Evolutionary conservation across 306 rosid genomes (phyloP).

Genomic region (Trichosanthes truncata): DNA sequence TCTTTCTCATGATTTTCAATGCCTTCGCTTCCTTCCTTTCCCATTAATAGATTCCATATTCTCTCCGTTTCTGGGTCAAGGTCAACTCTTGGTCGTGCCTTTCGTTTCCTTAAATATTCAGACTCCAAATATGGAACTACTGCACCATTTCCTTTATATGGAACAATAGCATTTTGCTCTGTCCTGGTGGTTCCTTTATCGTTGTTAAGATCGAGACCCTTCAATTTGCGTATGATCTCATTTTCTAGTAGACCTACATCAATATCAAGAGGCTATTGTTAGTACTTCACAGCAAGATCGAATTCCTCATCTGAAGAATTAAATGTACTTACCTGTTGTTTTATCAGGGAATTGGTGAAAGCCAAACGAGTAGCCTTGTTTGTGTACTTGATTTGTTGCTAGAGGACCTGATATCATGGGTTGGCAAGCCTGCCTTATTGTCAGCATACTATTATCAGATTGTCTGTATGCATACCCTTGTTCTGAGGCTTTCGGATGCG

Average conservation of each 20-base stretch:
- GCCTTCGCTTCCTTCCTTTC: slow-evolving; percentile 51
- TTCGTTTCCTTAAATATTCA: slow-evolving; percentile 39
- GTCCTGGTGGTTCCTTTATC: slow-evolving; percentile 22
- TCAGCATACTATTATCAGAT: background rate
- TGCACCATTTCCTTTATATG: slow-evolving; percentile 49
- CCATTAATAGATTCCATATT: slow-evolving; percentile 88
- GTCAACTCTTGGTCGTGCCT: slow-evolving; percentile 72
- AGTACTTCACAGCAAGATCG: background rate
- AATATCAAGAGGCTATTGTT: slow-evolving; percentile 25
- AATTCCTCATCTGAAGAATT: background rate
- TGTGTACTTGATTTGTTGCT: slow-evolving; percentile 6
- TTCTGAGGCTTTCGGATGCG: slow-evolving; percentile 4
- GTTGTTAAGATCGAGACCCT: slow-evolving; percentile 37
- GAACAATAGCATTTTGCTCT: slow-evolving; percentile 56
- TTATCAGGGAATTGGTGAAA: slow-evolving; percentile 9
- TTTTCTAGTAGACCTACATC: slow-evolving; percentile 38
- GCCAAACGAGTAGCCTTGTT: background rate
- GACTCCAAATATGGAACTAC: slow-evolving; percentile 43
- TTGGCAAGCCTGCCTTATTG: slow-evolving; percentile 8
- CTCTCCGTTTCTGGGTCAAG: slow-evolving; percentile 83
- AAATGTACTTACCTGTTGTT: background rate
- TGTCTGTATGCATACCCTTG: slow-evolving; percentile 15
- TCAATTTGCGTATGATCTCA: slow-evolving; percentile 30
- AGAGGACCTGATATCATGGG: slow-evolving; percentile 9
- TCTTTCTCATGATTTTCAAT: slow-evolving; percentile 38